Evolutionary conservation across 2,329 filamentous ascomycete species (phyloP), one percentile per base, ranked within the genome.

Genomic region (Nemania abortiva): DNA sequence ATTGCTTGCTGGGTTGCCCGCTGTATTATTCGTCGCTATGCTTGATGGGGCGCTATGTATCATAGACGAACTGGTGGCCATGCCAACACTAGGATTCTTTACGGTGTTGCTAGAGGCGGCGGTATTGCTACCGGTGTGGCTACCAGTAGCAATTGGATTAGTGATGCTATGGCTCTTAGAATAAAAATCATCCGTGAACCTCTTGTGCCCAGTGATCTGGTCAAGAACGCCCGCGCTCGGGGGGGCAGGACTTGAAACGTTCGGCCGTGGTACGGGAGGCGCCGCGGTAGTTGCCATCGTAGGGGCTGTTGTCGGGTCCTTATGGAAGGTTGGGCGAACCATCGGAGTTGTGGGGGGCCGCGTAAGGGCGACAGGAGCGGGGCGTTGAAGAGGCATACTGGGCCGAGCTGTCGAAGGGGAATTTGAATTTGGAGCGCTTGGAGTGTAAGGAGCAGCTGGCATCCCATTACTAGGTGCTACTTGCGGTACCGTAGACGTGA

Each of bases 201-300:
- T 73, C 56, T 70, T 72, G 42, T 74, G 74, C 31, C 73, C 71
- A n/a, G 73, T 74, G 29, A 77, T 77, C 55, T 76, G 74, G 62
- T 77, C 74, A 29, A 77, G 69, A 15, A 75, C 75, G 10, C 75
- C 75, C 13, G 75, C 75, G 45, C 75, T 77, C 5, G 75, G 75
- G 15, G 69, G 69, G 2, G 75, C 71, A 54, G 71, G 72, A 22
- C 63, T 74, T 6, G 69, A 74, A 39, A 74, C 72, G n/a, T 71
- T 73, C 15, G 68, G 72, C 11, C 68, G 67, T 62, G 63, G 64
- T 20, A 60, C 37, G 9, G 69, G n/a, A 22, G 72, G 53, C 9
- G 55, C 13, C 7, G 66, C 59, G 9, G 67, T 55, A 37, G 72
- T 47, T 22, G 60, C 37, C 5, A 39, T 56, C 9, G 45, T 15